These are phyloP conservation scores for Ophiosphaerella narmari DNA, from an alignment of 2,329 filamentous ascomycete species.

Conservation along the genomic window DNA sequence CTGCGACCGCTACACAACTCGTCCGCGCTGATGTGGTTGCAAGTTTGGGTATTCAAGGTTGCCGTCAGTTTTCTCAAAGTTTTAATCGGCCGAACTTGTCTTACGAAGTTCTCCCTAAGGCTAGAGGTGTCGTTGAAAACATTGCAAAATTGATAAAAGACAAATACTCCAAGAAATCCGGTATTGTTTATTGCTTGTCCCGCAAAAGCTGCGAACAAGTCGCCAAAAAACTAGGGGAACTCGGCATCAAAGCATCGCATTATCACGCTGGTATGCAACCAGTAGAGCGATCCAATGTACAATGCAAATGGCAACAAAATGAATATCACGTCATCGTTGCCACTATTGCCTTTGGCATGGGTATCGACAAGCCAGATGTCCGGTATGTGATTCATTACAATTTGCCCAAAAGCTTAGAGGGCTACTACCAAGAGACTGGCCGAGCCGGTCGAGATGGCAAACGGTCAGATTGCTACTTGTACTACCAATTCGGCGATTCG, in stretches of 20 bases:
- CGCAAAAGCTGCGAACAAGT: conserved; percentile 81
- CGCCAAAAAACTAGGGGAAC: conserved; percentile 68
- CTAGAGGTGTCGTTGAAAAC: conserved; percentile 59
- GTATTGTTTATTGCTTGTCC: conserved; percentile 93
- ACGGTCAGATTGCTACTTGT: conserved; percentile 86
- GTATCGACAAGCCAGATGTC: conserved; percentile 97
- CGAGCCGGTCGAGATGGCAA: conserved; percentile 91
- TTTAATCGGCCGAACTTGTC: conserved; percentile 96
- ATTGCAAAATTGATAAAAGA: conserved; percentile 71
- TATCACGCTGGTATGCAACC: conserved; percentile 83
- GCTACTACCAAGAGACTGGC: conserved; percentile 98
- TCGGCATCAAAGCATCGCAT: conserved; percentile 74
- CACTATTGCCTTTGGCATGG: conserved; percentile 99
- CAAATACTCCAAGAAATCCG: conserved; percentile 73
- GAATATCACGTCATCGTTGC: conserved; percentile 88
- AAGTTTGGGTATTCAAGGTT: conserved; percentile 81
- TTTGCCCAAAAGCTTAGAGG: conserved; percentile 92
- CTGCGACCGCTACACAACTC: conserved; percentile 90
- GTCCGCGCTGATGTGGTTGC: conserved; percentile 91
- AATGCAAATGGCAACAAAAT: conserved; percentile 82
- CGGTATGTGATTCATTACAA: conserved; percentile 94
- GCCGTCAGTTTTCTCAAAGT: conserved; percentile 83
- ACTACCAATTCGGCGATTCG: conserved; percentile 81
- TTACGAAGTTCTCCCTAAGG: conserved; percentile 81
- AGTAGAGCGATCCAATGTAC: conserved; percentile 70